Evolutionary conservation across 371 early-diverging fungal species (phyloP), one percentile per base, ranked within the genome.

Genomic region (Dinochytrium kinnereticum): DNA sequence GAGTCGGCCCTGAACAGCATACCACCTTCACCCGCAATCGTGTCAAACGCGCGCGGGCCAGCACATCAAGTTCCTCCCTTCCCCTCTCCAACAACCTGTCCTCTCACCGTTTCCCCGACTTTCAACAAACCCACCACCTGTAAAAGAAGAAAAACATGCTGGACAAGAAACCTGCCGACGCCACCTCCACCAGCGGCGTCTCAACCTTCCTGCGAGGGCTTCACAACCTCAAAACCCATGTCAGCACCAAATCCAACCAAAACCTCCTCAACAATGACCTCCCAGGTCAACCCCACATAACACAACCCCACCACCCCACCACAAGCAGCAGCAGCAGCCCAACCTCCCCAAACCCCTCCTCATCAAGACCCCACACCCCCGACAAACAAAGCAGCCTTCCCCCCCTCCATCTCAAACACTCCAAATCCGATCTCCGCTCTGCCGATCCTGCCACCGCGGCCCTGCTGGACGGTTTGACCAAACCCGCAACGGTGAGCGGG

Each of bases 211-310:
- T 61, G 34, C 3, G 61, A 19, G 61, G 61, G 30, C 61, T 61
- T 26, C 30, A 61, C 61, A 61, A 34, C 61, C 37, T 61, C 13
- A 61, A 61, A 36, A 61, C 19, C 61, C 61, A 61, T 7, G 61
- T 61, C 7, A 17, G 34, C 36, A 17, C 34, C 3, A 61, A 61
- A 37, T 61, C 61, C 31, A 61, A 61, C 61, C 61, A 61, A 36
- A 61, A 61, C 37, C 61, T 61, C 37, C 30, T 33, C 37, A 34
- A 15, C 61, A 31, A 61, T 19, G 61, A 61, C 61, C 55, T 53
- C 55, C 55, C 55, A 53, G 55, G 55, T 24, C 55, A 53, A 24
- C 55, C 55, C 24, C 55, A 53, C 13, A 53, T 53, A 13, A 53
- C n/a, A 13, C 55, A 53, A 53, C 55, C 55, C 17, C 10, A 5